phyloP scores from a whole-genome alignment of 306 rosid species.

The Psophocarpus tetragonolobus region DNA sequence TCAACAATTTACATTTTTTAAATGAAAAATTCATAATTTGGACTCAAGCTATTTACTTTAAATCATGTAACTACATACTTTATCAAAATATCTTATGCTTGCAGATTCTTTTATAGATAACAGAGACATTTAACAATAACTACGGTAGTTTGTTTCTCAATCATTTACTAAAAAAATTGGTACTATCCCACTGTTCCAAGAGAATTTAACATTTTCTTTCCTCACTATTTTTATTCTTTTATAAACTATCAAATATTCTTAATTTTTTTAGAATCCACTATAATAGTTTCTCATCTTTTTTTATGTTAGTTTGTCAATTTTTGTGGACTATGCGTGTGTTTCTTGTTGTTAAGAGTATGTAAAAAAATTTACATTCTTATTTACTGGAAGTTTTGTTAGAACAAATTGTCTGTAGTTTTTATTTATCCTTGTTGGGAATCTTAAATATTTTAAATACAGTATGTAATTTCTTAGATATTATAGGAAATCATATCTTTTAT shows the following conservation, averaged over 20 bases:
- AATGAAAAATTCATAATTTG: not conserved
- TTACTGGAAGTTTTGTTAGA: not conserved
- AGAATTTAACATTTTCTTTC: not conserved
- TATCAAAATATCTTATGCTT: not conserved
- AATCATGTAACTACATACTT: not conserved
- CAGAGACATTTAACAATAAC: not conserved
- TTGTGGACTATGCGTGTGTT: not conserved
- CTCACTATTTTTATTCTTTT: not conserved
- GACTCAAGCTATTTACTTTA: not conserved
- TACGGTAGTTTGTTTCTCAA: constrained; percentile 10
- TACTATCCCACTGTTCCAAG: not conserved
- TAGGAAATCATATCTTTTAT: too few species aligned
- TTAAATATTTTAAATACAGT: too few species aligned
- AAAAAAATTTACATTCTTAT: not conserved
- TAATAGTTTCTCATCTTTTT: not conserved
- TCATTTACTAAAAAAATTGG: not conserved
- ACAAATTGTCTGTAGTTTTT: not conserved
- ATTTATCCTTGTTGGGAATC: too few species aligned
- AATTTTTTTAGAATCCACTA: constrained; percentile 6
- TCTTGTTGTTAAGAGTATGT: constrained; percentile 10
- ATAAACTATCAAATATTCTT: not conserved
- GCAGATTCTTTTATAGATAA: not conserved
- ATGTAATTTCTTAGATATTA: too few species aligned
- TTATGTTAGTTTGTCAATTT: constrained; percentile 16
- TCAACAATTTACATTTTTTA: not conserved